phyloP scores from a whole-genome alignment of 768 basidiomycete species.

The Lentinula lateritia region DNA sequence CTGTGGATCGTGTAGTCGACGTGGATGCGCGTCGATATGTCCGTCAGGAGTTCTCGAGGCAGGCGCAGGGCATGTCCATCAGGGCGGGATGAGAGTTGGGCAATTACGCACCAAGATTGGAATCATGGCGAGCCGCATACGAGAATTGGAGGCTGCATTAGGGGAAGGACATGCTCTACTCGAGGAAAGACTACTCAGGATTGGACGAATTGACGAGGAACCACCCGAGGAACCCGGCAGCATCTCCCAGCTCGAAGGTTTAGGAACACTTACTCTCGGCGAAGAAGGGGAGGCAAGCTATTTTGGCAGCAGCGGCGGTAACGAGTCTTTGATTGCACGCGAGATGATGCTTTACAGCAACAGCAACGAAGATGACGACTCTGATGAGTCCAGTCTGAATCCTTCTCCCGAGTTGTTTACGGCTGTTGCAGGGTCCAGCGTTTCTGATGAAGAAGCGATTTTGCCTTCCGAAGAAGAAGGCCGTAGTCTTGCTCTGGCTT shows the following conservation, averaged over 20 bases:
- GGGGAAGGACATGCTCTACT: conserved; percentile 4
- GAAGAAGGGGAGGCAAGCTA: conserved; percentile 5
- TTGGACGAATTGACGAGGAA: conserved; percentile 2
- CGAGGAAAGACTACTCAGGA: conserved; percentile 1
- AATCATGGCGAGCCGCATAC: conserved; percentile 1
- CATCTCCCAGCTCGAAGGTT: neutral
- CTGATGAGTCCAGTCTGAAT: neutral
- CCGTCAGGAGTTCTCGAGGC: conserved; percentile 3
- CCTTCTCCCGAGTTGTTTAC: neutral
- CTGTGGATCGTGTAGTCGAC: neutral
- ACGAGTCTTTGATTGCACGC: conserved; percentile 3
- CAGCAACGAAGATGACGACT: neutral
- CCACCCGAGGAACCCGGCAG: neutral
- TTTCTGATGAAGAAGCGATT: neutral
- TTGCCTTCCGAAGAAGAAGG: neutral
- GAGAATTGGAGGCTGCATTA: neutral
- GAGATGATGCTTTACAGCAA: conserved; percentile 1
- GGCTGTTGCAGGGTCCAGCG: neutral
- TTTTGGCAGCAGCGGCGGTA: conserved; percentile 3
- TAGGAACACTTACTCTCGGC: conserved; percentile 3
- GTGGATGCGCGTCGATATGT: conserved; percentile 5
- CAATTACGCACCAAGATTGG: conserved; percentile 2
- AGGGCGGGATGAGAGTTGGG: conserved; percentile 4
- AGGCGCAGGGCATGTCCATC: conserved; percentile 1
- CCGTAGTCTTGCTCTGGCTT: neutral